Percentiles rank a stretch among this genome's conserved stretches.
phyloP scores from a whole-genome alignment of 208 protist species.

The Leishmania tropica region DNA sequence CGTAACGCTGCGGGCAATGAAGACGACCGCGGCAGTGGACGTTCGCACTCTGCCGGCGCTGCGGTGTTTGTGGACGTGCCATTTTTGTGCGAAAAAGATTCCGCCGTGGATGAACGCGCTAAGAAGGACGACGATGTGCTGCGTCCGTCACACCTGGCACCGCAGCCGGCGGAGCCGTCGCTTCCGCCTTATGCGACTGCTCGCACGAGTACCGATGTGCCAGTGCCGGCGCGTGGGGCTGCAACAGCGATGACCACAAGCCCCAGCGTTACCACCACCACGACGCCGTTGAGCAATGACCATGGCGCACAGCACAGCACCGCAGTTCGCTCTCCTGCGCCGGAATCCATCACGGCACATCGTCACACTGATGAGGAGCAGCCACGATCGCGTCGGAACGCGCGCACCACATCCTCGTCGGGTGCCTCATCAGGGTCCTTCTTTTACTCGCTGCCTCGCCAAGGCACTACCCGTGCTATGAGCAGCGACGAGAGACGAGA shows the following conservation, averaged over 20 bases:
- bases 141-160: background rate
- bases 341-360: background rate
- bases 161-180: background rate
- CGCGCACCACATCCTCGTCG: background rate
- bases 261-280: background rate
- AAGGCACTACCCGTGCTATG: background rate
- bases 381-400: background rate
- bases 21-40: background rate
- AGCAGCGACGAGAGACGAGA: background rate
- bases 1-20: background rate
- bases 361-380: background rate
- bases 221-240: background rate
- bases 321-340: background rate
- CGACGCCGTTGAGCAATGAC: background rate
- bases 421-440: conserved; percentile 8
- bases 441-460: conserved; percentile 19
- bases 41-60: background rate
- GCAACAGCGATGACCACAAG: background rate
- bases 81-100: background rate
- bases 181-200: background rate
- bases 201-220: background rate
- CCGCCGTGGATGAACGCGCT: background rate
- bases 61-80: background rate
- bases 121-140: background rate
- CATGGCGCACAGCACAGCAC: background rate